Conservation (phyloP, 179 eudicot genomes). For the Amaranthus tricolor region DNA sequence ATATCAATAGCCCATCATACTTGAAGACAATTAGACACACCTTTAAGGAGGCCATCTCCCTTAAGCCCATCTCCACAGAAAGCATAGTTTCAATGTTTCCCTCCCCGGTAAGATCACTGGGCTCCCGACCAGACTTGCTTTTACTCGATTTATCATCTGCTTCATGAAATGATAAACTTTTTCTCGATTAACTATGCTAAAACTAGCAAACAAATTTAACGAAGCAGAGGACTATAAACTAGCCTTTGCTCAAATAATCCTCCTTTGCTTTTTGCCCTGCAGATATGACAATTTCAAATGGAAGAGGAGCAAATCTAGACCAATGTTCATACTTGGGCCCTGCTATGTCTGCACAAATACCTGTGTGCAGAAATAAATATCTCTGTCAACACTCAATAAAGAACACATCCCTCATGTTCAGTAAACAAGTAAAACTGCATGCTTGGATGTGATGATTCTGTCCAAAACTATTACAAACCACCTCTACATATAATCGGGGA, state of each 20-base stretch:
- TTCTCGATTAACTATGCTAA: background rate
- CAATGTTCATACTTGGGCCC: constrained; percentile 82
- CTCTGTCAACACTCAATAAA: background rate
- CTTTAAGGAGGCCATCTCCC: constrained; percentile 94
- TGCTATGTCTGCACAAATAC: constrained; percentile 87
- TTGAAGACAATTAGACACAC: constrained; percentile 26
- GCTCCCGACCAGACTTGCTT: constrained; percentile 58
- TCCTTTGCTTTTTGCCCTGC: constrained; percentile 98
- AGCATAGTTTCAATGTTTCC: constrained; percentile 97
- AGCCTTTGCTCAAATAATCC: constrained; percentile 46
- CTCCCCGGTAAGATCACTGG: constrained; percentile 73
- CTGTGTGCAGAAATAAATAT: constrained; percentile 35
- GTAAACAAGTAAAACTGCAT: too few species aligned
- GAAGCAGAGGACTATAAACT: constrained; percentile 19
- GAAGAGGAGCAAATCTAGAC: constrained; percentile 96
- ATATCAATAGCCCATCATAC: background rate
- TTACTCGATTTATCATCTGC: constrained; percentile 56
- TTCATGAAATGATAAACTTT: constrained; percentile 12
- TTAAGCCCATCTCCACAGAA: constrained; percentile 92
- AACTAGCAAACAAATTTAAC: constrained; percentile 27
- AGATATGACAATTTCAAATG: constrained; percentile 92
- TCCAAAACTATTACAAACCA: background rate
- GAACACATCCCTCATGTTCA: too few species aligned
- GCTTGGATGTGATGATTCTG: too few species aligned
- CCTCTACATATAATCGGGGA: background rate